Percentiles rank a stretch among this genome's conserved stretches.
Evolutionary conservation across 805 yeast genomes (phyloP).

Genomic region (Candida nanaspora): DNA sequence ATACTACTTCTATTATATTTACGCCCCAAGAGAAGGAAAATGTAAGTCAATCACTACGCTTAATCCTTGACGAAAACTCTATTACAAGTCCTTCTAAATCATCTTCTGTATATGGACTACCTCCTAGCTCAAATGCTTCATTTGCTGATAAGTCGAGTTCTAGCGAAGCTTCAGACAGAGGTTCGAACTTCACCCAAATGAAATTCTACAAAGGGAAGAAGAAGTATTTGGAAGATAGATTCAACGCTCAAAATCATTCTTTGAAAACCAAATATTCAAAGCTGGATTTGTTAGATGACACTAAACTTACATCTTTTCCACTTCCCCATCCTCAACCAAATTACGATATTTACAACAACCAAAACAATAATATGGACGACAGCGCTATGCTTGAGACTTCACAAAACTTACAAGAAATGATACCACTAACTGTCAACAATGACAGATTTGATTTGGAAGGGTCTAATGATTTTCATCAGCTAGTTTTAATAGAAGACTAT

Average conservation of each 20-base stretch:
- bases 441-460: too few relatives aligned
- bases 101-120: background rate
- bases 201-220: background rate
- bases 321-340: constrained; percentile 37
- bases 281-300: constrained; percentile 41
- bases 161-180: background rate
- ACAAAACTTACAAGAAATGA: too few relatives aligned
- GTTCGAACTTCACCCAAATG: background rate
- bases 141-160: background rate
- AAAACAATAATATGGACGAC: background rate
- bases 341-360: background rate
- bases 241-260: background rate
- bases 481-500: constrained; percentile 52
- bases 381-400: too few relatives aligned
- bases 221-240: background rate
- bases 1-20: background rate
- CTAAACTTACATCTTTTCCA: constrained; percentile 43
- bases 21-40: background rate
- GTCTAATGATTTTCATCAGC: constrained; percentile 7
- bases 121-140: background rate
- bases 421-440: too few relatives aligned
- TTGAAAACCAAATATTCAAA: constrained; percentile 21
- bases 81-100: background rate
- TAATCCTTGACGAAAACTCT: background rate
- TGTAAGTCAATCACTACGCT: background rate